Conservation (phyloP, 164 flowering plant species). For the Aristolochia fimbriata region DNA sequence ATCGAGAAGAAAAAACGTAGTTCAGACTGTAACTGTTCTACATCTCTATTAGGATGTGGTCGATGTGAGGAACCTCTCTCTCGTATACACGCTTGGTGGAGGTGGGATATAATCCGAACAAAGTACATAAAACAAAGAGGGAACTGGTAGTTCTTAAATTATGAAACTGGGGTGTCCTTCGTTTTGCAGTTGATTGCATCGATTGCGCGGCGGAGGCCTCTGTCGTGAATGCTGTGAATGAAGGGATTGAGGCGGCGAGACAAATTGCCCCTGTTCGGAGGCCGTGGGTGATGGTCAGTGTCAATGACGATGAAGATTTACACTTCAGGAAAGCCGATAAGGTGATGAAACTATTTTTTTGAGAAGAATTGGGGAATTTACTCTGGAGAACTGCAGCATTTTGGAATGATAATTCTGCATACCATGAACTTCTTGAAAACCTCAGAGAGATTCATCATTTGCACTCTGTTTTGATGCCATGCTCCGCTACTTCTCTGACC, state of each 20-base stretch:
- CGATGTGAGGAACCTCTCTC: slow-evolving; percentile 75
- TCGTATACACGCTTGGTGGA: slow-evolving; percentile 81
- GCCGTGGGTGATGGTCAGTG: slow-evolving; percentile 90
- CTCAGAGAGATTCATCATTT: no score
- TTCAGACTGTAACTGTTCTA: neutral
- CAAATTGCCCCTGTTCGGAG: slow-evolving; percentile 35
- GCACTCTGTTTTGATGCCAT: no score
- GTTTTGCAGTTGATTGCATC: slow-evolving; percentile 62
- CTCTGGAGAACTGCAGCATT: no score
- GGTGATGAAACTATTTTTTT: no score
- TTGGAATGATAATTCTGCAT: no score
- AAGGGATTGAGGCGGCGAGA: slow-evolving; percentile 66
- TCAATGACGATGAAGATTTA: slow-evolving; percentile 73
- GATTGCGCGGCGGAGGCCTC: slow-evolving; percentile 81
- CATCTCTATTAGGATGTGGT: slow-evolving; percentile 41
- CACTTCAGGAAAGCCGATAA: slow-evolving; percentile 84
- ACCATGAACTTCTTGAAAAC: no score
- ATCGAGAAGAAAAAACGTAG: no score
- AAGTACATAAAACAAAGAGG: neutral
- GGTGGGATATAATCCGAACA: slow-evolving; percentile 19
- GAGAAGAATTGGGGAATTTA: no score
- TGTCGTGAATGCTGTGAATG: slow-evolving; percentile 68
- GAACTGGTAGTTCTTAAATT: neutral
- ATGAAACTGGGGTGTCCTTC: neutral
- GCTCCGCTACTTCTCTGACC: no score